Percentiles rank a stretch among this genome's conserved stretches.
Evolutionary conservation across 2,329 filamentous ascomycete genomes (phyloP).

Genomic region (Fusarium musae): DNA sequence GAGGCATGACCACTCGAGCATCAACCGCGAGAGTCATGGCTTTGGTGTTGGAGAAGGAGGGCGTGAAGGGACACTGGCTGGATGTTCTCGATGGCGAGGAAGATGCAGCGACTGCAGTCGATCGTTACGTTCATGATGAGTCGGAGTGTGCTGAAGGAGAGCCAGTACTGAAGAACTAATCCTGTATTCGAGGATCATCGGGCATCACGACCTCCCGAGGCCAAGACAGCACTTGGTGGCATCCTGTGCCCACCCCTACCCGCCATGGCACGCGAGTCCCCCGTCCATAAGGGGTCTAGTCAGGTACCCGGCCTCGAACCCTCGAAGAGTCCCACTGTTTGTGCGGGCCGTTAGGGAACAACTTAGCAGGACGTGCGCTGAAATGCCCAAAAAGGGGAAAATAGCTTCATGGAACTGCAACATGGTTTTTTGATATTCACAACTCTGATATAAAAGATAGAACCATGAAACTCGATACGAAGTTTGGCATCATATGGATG

Average conservation of each 20-base stretch:
- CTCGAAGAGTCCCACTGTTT: slow-evolving; percentile 9
- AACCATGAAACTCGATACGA: not conserved
- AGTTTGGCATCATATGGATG: not conserved
- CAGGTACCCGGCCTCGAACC: not conserved
- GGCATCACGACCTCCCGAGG: not conserved
- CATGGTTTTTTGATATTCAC: slow-evolving; percentile 17
- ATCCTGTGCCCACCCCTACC: not conserved
- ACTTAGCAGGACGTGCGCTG: slow-evolving; percentile 17
- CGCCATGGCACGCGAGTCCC: not conserved
- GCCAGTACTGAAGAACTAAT: slow-evolving; percentile 26
- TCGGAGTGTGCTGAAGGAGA: slow-evolving; percentile 42
- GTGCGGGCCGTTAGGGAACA: not conserved
- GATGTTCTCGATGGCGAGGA: slow-evolving; percentile 64
- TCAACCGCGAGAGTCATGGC: slow-evolving; percentile 67
- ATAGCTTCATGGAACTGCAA: slow-evolving; percentile 12
- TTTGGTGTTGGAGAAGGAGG: slow-evolving; percentile 56
- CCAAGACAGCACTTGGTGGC: not conserved
- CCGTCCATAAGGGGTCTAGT: not conserved
- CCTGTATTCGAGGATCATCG: not conserved
- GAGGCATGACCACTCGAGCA: slow-evolving; percentile 60
- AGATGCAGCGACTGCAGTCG: slow-evolving; percentile 42
- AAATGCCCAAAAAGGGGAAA: not conserved
- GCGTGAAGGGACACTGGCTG: slow-evolving; percentile 58
- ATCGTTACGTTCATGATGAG: slow-evolving; percentile 37
- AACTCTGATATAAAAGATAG: not conserved